Conservation (phyloP, 352 stramenopile species). For the Pythium apleroticum region DNA sequence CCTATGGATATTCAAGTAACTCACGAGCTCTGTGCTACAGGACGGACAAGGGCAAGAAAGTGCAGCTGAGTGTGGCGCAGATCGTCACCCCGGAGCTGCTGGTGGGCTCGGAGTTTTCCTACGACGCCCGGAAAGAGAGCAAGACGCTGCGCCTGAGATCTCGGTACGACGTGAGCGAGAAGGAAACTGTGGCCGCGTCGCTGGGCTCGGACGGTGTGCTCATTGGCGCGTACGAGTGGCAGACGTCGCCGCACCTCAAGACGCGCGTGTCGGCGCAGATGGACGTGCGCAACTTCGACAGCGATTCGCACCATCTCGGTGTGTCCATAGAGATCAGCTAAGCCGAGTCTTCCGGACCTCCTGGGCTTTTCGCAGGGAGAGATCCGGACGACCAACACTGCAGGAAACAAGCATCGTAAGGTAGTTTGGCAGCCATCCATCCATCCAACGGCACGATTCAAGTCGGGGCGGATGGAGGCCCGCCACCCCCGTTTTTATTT, state of each 20-base stretch:
- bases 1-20: background rate
- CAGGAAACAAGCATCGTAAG: background rate
- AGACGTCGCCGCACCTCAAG: conserved; percentile 68
- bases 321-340: conserved; percentile 80
- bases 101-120: conserved; percentile 62
- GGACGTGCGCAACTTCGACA: conserved; percentile 83
- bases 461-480: background rate
- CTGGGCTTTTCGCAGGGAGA: background rate
- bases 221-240: conserved; percentile 78
- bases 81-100: conserved; percentile 51
- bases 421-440: background rate
- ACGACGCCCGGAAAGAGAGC: conserved; percentile 70
- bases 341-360: background rate
- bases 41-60: conserved; percentile 62
- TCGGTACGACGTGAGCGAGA: conserved; percentile 47
- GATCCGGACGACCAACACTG: background rate
- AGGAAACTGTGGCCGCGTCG: conserved; percentile 55
- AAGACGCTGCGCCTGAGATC: conserved; percentile 57
- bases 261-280: conserved; percentile 75
- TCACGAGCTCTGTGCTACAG: conserved; percentile 28
- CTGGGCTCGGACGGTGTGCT: conserved; percentile 75
- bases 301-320: conserved; percentile 78
- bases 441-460: background rate
- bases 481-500: conserved; percentile 3
- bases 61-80: conserved; percentile 66